Evolutionary conservation across 2,329 filamentous ascomycete genomes (phyloP).

Genomic region (Colletotrichum godetiae): DNA sequence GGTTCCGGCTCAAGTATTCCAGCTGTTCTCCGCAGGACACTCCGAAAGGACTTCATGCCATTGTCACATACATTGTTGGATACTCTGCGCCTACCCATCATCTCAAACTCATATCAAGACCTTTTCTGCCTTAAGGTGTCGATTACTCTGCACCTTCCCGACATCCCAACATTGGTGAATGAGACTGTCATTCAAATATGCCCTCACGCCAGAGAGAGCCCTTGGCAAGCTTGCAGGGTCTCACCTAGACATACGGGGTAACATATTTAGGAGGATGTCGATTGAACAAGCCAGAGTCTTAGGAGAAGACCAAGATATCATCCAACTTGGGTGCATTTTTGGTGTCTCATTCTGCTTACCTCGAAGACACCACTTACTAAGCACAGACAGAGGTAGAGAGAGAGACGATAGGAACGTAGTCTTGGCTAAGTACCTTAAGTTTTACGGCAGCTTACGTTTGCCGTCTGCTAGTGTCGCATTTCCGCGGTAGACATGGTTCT

Average conservation of each 20-base stretch:
- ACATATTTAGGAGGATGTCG: not conserved
- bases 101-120: not conserved
- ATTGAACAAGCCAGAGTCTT: not conserved
- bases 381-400: not conserved
- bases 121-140: too few relatives aligned
- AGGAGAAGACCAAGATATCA: not conserved
- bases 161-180: not conserved
- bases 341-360: not conserved
- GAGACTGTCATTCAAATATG: not conserved
- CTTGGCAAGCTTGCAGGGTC: not conserved
- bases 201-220: not conserved
- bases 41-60: not conserved
- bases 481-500: constrained; percentile 7
- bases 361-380: too few relatives aligned
- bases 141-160: not conserved
- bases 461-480: constrained; percentile 14
- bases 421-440: constrained; percentile 2
- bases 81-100: not conserved
- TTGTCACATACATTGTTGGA: not conserved
- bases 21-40: not conserved
- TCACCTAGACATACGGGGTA: not conserved
- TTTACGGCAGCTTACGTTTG: constrained; percentile 17
- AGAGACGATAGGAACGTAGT: not conserved
- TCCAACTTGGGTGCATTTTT: not conserved
- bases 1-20: not conserved